Percentiles rank a stretch among this genome's conserved stretches.
Conservation (phyloP, 768 basidiomycete species). For the Psilocybe cubensis region DNA sequence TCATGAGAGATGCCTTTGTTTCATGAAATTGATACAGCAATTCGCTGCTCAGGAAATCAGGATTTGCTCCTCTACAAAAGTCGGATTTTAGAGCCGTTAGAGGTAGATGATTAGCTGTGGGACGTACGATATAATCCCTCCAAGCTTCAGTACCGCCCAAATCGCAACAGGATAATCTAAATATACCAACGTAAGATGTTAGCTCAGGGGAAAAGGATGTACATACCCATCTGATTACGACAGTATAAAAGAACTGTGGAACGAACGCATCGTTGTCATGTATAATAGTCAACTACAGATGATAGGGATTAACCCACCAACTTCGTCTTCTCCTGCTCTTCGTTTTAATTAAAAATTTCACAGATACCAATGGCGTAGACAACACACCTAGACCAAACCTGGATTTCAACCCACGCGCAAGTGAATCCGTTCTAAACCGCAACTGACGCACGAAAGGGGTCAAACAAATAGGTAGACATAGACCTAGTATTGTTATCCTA, state of each 20-base stretch:
- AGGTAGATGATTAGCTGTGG: not conserved
- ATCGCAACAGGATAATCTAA: constrained; percentile 58
- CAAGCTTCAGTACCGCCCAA: constrained; percentile 60
- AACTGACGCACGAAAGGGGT: constrained; percentile 31
- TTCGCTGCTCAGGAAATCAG: constrained; percentile 55
- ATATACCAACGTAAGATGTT: no score
- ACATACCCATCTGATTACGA: constrained; percentile 64
- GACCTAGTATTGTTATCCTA: constrained; percentile 7
- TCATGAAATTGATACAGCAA: constrained; percentile 57
- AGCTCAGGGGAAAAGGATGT: constrained; percentile 21
- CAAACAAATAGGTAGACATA: not conserved
- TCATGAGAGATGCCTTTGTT: constrained; percentile 49
- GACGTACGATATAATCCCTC: constrained; percentile 59
- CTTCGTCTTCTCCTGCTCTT: constrained; percentile 47
- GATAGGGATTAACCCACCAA: constrained; percentile 40
- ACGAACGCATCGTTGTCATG: not conserved
- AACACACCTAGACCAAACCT: constrained; percentile 48
- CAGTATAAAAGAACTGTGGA: constrained; percentile 64
- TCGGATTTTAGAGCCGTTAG: not conserved
- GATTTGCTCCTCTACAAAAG: constrained; percentile 54
- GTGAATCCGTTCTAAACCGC: constrained; percentile 46
- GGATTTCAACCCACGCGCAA: constrained; percentile 49
- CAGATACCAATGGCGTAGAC: not conserved
- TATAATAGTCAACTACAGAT: not conserved
- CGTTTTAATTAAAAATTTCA: not conserved